Evolutionary conservation across 306 rosid genomes (phyloP).

Genomic region (Cyamopsis tetragonoloba): DNA sequence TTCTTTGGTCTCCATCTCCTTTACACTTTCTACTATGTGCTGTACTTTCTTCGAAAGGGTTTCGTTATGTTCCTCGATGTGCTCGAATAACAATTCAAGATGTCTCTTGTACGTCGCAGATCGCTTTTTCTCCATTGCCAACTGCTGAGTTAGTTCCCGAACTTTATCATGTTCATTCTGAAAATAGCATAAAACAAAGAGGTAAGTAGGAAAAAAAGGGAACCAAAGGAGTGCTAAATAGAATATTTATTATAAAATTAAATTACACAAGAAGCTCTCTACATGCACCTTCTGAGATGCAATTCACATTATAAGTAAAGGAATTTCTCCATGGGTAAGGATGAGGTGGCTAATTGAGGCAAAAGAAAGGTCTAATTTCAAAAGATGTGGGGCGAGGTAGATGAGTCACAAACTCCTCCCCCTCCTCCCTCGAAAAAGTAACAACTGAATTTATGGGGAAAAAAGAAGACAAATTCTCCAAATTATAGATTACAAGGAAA

Average conservation of each 20-base stretch:
- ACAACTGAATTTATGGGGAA: neutral
- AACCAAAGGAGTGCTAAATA: neutral
- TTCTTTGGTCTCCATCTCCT: conserved; percentile 71
- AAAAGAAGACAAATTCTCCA: neutral
- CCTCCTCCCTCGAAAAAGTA: neutral
- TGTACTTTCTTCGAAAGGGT: conserved; percentile 82
- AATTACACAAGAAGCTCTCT: neutral
- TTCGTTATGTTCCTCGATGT: conserved; percentile 82
- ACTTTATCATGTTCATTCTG: conserved; percentile 89
- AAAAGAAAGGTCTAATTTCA: conserved; percentile 12
- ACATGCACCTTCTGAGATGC: neutral
- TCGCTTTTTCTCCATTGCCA: conserved; percentile 83
- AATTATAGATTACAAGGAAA: neutral
- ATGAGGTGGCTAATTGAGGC: neutral
- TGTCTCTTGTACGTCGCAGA: conserved; percentile 87
- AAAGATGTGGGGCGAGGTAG: neutral
- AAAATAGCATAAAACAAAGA: conserved; percentile 20
- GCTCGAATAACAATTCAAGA: conserved; percentile 84
- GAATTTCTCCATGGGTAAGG: neutral
- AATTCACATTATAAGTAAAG: neutral
- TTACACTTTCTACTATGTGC: conserved; percentile 80
- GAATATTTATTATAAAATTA: neutral
- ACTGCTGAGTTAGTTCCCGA: conserved; percentile 82
- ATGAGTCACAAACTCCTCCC: neutral
- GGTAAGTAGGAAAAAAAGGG: neutral